A percentile compares a stretch with the other conserved stretches of the same genome.
These are phyloP conservation scores for Bisporella sp. DNA, from an alignment of 2,329 filamentous ascomycete species.

Conservation along the genomic window DNA sequence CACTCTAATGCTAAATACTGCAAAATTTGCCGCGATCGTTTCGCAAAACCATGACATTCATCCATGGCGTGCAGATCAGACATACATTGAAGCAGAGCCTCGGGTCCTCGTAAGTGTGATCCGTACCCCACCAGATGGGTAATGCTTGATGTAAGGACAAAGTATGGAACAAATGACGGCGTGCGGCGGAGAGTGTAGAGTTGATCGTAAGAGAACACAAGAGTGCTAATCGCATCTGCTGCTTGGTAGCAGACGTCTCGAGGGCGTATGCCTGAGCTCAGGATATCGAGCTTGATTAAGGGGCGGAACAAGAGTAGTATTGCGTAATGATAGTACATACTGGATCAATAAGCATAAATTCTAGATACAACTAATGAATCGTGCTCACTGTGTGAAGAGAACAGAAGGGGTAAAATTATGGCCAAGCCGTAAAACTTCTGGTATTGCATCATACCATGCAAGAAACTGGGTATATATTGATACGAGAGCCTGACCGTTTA, in stretches of 20 bases:
- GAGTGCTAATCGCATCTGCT: slow-evolving; percentile 27
- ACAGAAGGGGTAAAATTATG: slow-evolving; percentile 68
- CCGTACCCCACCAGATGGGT: slow-evolving; percentile 19
- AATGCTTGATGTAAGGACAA: slow-evolving; percentile 23
- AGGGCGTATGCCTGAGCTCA: slow-evolving; percentile 20
- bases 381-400: slow-evolving; percentile 64
- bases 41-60: slow-evolving; percentile 29
- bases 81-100: slow-evolving; percentile 46
- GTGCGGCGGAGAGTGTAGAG: slow-evolving; percentile 27
- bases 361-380: not conserved
- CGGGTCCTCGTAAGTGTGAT: slow-evolving; percentile 23
- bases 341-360: slow-evolving; percentile 22
- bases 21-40: slow-evolving; percentile 36
- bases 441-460: slow-evolving; percentile 64
- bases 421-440: slow-evolving; percentile 54
- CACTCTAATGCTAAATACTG: slow-evolving; percentile 51
- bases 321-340: slow-evolving; percentile 65
- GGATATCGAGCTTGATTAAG: slow-evolving; percentile 32
- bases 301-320: slow-evolving; percentile 70
- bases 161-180: slow-evolving; percentile 27
- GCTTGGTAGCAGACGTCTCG: slow-evolving; percentile 26
- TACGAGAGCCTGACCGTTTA: slow-evolving; percentile 57
- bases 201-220: slow-evolving; percentile 25
- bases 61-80: slow-evolving; percentile 54
- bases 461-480: slow-evolving; percentile 62